Evolutionary conservation across 306 rosid genomes (phyloP).

Genomic region (Boehmeria nivea): DNA sequence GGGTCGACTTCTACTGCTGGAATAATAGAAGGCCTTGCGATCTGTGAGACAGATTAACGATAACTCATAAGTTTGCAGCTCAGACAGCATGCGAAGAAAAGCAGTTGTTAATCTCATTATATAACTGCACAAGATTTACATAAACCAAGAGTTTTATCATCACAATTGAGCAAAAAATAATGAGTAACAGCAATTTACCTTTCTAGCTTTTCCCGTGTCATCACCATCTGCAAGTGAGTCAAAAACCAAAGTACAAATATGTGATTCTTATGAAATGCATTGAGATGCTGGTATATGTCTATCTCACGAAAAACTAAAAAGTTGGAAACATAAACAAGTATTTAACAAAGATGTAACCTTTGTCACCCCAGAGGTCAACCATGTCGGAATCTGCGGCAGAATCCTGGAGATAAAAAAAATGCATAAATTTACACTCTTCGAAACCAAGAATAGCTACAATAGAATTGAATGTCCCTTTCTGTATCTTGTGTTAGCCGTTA

Average conservation of each 20-base stretch:
- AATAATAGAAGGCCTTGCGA: conserved; percentile 53
- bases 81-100: not conserved
- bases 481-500: conserved; percentile 6
- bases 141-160: conserved; percentile 8
- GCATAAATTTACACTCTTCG: not conserved
- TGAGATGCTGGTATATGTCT: no score
- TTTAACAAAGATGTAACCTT: conserved; percentile 37
- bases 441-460: conserved; percentile 4
- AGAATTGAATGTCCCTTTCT: not conserved
- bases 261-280: no score
- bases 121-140: not conserved
- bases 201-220: conserved; percentile 33
- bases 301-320: conserved; percentile 13
- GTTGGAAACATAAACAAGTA: conserved; percentile 3
- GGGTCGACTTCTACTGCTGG: conserved; percentile 95
- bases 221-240: conserved; percentile 38
- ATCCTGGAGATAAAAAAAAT: conserved; percentile 32
- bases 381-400: conserved; percentile 30
- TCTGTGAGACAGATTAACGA: conserved; percentile 26
- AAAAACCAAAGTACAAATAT: conserved; percentile 15
- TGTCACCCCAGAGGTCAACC: conserved; percentile 61
- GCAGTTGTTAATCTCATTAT: not conserved
- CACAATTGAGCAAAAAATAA: not conserved
- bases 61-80: not conserved
- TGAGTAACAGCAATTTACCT: conserved; percentile 39